These are phyloP conservation scores for Rhodotorula babjevae DNA, from an alignment of 768 basidiomycete genomes.

Conservation along the genomic window DNA sequence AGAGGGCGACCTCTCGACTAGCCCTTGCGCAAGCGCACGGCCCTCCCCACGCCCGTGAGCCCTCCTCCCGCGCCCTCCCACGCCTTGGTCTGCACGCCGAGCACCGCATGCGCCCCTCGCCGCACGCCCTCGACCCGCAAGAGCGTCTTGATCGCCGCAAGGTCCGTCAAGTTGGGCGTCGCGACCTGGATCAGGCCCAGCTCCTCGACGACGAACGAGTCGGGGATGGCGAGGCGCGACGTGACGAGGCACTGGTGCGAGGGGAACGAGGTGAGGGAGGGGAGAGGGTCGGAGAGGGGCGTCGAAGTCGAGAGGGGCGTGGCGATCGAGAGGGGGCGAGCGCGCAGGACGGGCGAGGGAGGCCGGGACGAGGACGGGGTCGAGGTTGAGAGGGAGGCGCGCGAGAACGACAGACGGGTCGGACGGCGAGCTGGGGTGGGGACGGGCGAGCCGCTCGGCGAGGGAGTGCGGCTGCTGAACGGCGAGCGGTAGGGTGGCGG, in stretches of 20 bases:
- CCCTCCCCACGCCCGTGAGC: neutral
- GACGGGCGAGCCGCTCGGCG: neutral
- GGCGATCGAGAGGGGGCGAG: neutral
- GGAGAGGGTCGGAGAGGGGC: neutral
- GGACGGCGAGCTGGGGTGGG: neutral
- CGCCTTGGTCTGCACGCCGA: neutral
- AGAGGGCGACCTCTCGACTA: neutral
- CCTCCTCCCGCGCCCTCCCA: constrained; percentile 7
- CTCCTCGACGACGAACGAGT: neutral
- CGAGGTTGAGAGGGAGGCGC: neutral
- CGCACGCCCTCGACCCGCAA: constrained; percentile 1
- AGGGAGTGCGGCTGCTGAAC: neutral
- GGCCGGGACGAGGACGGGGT: neutral
- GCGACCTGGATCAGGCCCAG: constrained; percentile 3
- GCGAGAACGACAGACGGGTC: neutral
- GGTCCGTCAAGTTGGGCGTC: neutral
- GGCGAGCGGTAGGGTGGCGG: neutral
- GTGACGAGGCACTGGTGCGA: neutral
- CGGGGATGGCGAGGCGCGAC: neutral
- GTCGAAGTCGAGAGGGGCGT: neutral
- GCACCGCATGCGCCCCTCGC: constrained; percentile 9
- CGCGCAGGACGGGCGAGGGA: neutral
- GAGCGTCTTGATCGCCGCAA: constrained; percentile 1
- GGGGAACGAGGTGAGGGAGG: neutral
- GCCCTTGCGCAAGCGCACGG: neutral